phyloP scores from a whole-genome alignment of 73 alveolate genomes.

The Tetrahymena thermophila region DNA sequence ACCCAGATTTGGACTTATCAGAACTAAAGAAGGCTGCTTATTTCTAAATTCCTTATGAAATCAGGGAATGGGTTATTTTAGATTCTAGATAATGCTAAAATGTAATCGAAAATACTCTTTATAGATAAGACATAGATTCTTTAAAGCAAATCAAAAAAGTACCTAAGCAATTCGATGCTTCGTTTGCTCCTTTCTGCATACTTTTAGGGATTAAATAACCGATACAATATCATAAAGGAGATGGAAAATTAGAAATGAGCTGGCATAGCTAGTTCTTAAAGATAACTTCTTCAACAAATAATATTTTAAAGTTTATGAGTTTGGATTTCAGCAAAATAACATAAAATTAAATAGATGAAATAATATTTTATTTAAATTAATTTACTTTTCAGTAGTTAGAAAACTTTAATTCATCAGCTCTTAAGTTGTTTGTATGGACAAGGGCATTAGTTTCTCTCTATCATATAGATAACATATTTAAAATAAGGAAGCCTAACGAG shows the following conservation, averaged over 20 bases:
- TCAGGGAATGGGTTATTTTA: background rate
- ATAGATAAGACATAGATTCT: background rate
- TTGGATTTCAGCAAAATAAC: background rate
- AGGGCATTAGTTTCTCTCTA: background rate
- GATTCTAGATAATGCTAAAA: background rate
- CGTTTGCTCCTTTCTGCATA: background rate
- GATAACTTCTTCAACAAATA: background rate
- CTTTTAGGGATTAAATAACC: background rate
- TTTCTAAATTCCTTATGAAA: background rate
- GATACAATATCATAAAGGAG: background rate
- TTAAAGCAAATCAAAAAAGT: background rate
- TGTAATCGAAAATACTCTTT: background rate
- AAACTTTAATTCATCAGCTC: background rate
- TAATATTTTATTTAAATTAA: background rate
- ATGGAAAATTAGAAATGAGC: background rate
- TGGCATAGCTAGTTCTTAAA: background rate
- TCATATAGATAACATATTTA: background rate
- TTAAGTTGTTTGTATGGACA: background rate
- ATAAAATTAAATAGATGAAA: background rate
- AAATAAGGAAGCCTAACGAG: background rate
- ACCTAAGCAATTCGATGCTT: background rate
- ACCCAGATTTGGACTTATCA: background rate
- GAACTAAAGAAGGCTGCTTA: background rate
- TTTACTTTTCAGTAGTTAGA: background rate
- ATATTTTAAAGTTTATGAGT: background rate